A percentile compares a stretch with the other conserved stretches of the same genome.
These are phyloP conservation scores for Ceratocystis eucalypticola DNA, from an alignment of 2,329 filamentous ascomycete species.

Conservation along the genomic window DNA sequence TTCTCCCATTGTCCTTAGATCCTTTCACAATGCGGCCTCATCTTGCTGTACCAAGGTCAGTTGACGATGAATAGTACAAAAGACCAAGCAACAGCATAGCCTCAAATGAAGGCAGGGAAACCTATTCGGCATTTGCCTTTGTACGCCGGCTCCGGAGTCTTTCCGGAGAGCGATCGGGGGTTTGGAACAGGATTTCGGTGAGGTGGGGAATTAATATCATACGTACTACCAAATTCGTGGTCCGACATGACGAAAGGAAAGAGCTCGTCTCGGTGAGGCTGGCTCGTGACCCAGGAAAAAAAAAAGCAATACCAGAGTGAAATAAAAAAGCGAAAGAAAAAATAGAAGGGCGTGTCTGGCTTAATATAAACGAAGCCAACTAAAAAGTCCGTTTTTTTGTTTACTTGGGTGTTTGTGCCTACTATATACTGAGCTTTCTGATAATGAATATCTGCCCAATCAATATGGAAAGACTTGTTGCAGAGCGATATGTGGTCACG, in stretches of 20 bases:
- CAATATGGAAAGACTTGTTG: too few species aligned
- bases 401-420: too few species aligned
- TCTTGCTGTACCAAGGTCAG: neutral
- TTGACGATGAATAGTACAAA: neutral
- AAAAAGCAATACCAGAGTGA: neutral
- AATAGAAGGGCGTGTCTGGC: neutral
- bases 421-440: too few species aligned
- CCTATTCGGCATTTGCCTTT: too few species aligned
- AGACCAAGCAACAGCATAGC: neutral
- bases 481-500: too few species aligned
- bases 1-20: neutral
- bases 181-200: neutral
- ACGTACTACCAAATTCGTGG: constrained; percentile 51
- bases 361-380: too few species aligned
- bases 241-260: constrained; percentile 41
- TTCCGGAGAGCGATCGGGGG: too few species aligned
- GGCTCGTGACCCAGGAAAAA: neutral
- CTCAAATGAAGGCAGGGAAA: neutral
- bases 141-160: neutral
- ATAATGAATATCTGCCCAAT: too few species aligned
- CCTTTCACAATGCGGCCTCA: neutral
- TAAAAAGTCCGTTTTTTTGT: too few species aligned
- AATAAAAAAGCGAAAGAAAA: neutral
- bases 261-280: neutral
- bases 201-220: neutral